Percentiles rank a stretch among this genome's conserved stretches.
These are phyloP conservation scores for Giardia duodenalis DNA, from an alignment of 208 protist species.

Conservation along the genomic window DNA sequence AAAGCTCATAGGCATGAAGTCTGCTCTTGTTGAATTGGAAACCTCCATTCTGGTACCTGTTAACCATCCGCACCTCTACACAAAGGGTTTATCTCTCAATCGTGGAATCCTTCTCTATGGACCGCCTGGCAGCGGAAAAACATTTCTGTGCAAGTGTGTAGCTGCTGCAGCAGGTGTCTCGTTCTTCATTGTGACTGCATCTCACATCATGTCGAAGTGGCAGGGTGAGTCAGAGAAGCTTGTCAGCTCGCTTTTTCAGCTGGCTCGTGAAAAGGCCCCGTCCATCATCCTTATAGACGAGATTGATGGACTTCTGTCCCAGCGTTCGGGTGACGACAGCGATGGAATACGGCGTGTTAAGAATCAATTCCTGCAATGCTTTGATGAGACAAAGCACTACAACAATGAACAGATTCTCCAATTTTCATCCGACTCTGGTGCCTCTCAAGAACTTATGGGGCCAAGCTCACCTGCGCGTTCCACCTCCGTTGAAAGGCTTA, in stretches of 20 bases:
- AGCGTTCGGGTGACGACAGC: slow-evolving; percentile 34
- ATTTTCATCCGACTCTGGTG: not conserved
- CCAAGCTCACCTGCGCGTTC: not conserved
- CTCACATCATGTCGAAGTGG: slow-evolving; percentile 34
- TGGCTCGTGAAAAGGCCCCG: slow-evolving; percentile 90
- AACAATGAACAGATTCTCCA: not conserved
- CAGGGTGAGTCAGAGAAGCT: slow-evolving; percentile 89
- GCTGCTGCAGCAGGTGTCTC: not conserved
- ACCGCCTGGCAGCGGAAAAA: slow-evolving; percentile 21
- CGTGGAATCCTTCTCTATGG: slow-evolving; percentile 70
- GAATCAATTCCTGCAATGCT: slow-evolving; percentile 42
- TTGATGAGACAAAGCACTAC: slow-evolving; percentile 36
- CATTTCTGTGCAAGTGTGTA: slow-evolving; percentile 21
- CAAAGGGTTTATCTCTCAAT: slow-evolving; percentile 60
- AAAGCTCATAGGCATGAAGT: slow-evolving; percentile 75
- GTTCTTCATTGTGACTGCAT: not conserved
- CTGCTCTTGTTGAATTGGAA: slow-evolving; percentile 74
- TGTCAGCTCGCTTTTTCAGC: slow-evolving; percentile 93
- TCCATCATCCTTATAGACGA: slow-evolving; percentile 48
- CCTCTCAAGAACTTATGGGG: not conserved
- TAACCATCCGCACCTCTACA: slow-evolving; percentile 82
- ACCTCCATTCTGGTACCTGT: slow-evolving; percentile 80
- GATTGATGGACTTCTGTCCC: slow-evolving; percentile 39
- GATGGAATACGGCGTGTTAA: slow-evolving; percentile 42
- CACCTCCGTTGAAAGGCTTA: not conserved